Percentiles rank a stretch among this genome's conserved stretches.
phyloP scores from a whole-genome alignment of 371 early-diverging fungal genomes.

The Zychaea mexicana region DNA sequence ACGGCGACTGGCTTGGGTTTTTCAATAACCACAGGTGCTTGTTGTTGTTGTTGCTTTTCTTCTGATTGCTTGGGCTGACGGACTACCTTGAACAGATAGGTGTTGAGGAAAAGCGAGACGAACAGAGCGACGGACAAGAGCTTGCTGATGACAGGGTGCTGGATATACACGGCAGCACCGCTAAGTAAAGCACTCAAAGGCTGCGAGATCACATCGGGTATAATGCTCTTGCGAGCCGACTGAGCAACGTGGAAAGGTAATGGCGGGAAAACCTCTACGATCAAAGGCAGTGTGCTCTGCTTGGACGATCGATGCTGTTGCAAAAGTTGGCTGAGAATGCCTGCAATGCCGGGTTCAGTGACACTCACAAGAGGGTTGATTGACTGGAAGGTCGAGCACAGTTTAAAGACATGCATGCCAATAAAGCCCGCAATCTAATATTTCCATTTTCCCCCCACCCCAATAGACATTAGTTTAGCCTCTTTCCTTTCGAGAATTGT shows the following conservation, averaged over 20 bases:
- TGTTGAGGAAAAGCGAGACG: constrained; percentile 66
- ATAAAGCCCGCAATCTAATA: constrained; percentile 68
- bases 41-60: constrained; percentile 14
- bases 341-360: constrained; percentile 35
- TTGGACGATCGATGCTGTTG: constrained; percentile 42
- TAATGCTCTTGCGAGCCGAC: constrained; percentile 24
- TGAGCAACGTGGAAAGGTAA: constrained; percentile 54
- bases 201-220: constrained; percentile 38
- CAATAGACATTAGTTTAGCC: background rate
- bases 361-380: constrained; percentile 46
- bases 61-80: constrained; percentile 51
- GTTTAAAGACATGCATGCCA: constrained; percentile 73
- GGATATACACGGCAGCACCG: constrained; percentile 56
- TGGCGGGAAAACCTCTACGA: constrained; percentile 67
- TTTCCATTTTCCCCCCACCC: background rate
- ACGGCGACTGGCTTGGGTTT: background rate
- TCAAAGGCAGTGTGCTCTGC: constrained; percentile 47
- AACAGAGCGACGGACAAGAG: constrained; percentile 57
- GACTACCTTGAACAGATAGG: constrained; percentile 65
- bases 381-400: constrained; percentile 66
- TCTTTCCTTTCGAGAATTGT: background rate
- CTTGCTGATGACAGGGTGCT: constrained; percentile 67
- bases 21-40: background rate
- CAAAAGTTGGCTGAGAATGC: constrained; percentile 48
- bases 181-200: constrained; percentile 53